Base-by-base conservation (phyloP, 2,329 filamentous ascomycete species). In the Ophiostoma sp. region DNA sequence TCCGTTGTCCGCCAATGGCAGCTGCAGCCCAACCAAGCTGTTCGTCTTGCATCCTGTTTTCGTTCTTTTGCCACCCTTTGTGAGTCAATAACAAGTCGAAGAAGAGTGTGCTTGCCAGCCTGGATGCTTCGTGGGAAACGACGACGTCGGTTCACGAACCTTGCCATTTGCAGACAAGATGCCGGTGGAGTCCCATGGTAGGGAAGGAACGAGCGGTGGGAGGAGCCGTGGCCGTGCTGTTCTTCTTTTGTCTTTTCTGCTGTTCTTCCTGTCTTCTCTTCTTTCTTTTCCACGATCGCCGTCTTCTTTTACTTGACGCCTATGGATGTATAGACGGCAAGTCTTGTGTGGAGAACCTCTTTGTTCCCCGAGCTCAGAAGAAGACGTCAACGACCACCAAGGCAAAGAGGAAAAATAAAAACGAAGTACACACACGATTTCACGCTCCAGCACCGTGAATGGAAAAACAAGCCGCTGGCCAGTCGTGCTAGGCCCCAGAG, bases 91-190 rank as follows among this genome's bases (percentile, higher is more conserved):
- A 12, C 17, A 19, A 63, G 59, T 59, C 55, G 22, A 57, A 28
- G 52, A 28, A 61, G 15, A n/a, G 31, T 36, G 57, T 33, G 15
- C 17, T 12, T 8, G 25, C 28, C 25, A n/a, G n/a, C n/a, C n/a
- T n/a, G n/a, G n/a, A n/a, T n/a, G n/a, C n/a, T n/a, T 55, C 50
- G 22, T 55, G 22, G 33, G 36, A 64, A 42, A 42, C 59, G 59
- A 42, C 55, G 55, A 31, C 36, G 36, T 28, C n/a, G 36, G n/a
- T 42, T 45, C 36, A 42, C 36, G 36, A 45, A 19, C 61, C 36
- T 66, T 28, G 12, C 61, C 36, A 66, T 66, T 66, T 45, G 61
- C 36, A 36, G 61, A 42, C 61, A 45, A 45, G 61, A 28, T 66
- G 36, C 61, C 36, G 36, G 36, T 66, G 57, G 57, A 11, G 61